Evolutionary conservation across 2,329 filamentous ascomycete species (phyloP), one percentile per base, ranked within the genome.

Genomic region (Diaporthe vaccinii): DNA sequence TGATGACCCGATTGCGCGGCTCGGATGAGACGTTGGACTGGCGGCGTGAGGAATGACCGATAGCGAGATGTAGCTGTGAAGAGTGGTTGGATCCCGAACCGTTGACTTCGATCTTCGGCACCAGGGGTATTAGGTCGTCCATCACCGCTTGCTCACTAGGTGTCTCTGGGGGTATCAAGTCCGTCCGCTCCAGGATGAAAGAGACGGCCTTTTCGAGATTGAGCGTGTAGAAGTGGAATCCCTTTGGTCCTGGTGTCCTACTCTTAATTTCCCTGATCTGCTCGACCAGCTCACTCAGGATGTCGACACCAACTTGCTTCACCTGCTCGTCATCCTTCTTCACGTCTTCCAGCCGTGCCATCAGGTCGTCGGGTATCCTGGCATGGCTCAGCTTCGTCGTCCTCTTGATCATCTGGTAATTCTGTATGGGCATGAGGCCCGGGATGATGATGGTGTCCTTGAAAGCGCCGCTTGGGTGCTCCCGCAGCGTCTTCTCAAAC

Each of bases 151-250:
- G 86, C 9, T 87, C 86, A n/a, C 86, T 85, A 1, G 89, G 87
- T 7, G 83, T 82, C 46, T 81, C 79, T 1, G 87, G 84, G 1
- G 94, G 93, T 73, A 98, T 98, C 73, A 99, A 89, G n/a, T 93
- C 86, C 39, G 94, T 95, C 74, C 93, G 89, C 85, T 98, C 96
- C 0, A 98, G 85, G 76, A 98, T 96, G 80, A 98, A 97, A 0
- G 96, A 95, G 3, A 99, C 96, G 0, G 95, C 94, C 85, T 98
- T 99, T 84, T 98, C 96, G 44, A 98, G 87, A 82, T 99, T 99
- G 70, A 99, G 87, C 0, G 97, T 98, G 84, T 98, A 99, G 85
- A 99, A 98, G 82, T 99, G 97, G 84, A 98, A 98, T 8, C 97
- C 97, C 79, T 92, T 89, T 28, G 91, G 93, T 4, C 90, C 89